Percentiles rank a stretch among this genome's conserved stretches.
Conservation (phyloP, 495 filamentous ascomycete genomes). For the Lepidopterella palustris region DNA sequence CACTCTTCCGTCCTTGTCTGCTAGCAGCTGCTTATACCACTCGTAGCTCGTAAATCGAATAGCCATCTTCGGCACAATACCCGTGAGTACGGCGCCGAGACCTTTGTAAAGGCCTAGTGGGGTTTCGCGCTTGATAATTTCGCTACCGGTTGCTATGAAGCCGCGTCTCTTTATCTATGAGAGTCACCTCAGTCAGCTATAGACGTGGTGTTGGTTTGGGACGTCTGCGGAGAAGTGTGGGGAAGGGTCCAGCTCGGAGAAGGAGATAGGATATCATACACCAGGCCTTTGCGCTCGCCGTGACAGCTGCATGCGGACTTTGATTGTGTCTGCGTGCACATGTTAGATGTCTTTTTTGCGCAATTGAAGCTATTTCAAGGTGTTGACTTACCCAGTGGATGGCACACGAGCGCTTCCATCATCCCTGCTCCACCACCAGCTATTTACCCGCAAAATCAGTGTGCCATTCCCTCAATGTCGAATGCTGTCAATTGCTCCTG, state of each 20-base stretch:
- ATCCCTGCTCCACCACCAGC: conserved; percentile 97
- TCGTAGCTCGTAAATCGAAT: conserved; percentile 98
- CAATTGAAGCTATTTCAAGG: neutral
- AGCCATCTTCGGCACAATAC: conserved; percentile 99
- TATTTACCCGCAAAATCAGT: conserved; percentile 35
- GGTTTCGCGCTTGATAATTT: conserved; percentile 85
- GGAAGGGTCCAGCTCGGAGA: neutral
- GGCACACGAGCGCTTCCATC: conserved; percentile 97
- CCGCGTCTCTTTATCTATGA: conserved; percentile 65
- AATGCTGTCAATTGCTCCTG: neutral
- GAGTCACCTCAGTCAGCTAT: neutral
- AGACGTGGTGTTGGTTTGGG: neutral
- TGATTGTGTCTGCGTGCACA: conserved; percentile 68
- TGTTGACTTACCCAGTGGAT: conserved; percentile 73
- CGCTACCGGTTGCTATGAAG: conserved; percentile 77
- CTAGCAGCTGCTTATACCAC: conserved; percentile 79
- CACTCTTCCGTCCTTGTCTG: conserved; percentile 59
- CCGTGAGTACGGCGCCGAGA: conserved; percentile 88
- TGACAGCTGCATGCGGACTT: conserved; percentile 99
- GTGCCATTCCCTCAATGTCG: neutral
- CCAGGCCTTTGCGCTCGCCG: conserved; percentile 75
- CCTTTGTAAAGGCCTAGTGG: conserved; percentile 94
- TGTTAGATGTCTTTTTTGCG: conserved; percentile 7
- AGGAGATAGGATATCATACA: conserved; percentile 39
- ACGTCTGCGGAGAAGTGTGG: neutral